These are phyloP conservation scores for Eutypella sp. DNA, from an alignment of 2,329 filamentous ascomycete species.

Conservation along the genomic window DNA sequence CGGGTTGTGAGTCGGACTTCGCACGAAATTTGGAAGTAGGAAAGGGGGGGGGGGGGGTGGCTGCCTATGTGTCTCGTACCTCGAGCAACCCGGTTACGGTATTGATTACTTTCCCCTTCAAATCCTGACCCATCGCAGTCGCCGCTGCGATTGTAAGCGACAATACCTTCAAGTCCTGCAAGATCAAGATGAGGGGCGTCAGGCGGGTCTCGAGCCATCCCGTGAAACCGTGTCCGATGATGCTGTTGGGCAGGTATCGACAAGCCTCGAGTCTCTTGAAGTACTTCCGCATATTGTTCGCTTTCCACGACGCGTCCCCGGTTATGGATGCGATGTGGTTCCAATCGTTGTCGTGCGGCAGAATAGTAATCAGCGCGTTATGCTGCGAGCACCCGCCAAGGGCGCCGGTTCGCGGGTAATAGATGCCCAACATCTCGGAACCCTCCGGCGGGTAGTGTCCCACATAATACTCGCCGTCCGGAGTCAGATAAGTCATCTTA, in stretches of 20 bases:
- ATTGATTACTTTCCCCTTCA: conserved; percentile 29
- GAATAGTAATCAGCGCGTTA: conserved; percentile 27
- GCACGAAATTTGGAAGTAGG: no score
- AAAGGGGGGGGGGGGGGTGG: no score
- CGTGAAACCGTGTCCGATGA: conserved; percentile 26
- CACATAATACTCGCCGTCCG: conserved; percentile 45
- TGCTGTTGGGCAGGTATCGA: conserved; percentile 30
- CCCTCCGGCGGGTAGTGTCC: conserved; percentile 48
- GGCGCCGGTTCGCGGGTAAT: conserved; percentile 52
- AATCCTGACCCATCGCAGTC: conserved; percentile 35
- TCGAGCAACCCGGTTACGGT: conserved; percentile 15
- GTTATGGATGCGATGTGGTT: conserved; percentile 34
- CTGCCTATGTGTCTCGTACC: not conserved
- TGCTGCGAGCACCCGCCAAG: conserved; percentile 32
- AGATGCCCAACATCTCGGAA: conserved; percentile 46
- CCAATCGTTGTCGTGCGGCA: conserved; percentile 40
- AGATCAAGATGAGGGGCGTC: not conserved
- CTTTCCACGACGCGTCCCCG: conserved; percentile 21
- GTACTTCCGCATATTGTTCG: conserved; percentile 20
- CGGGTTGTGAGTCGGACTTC: no score
- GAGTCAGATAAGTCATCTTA: conserved; percentile 54
- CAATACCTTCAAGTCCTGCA: not conserved
- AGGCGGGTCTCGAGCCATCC: conserved; percentile 26
- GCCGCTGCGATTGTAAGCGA: conserved; percentile 38
- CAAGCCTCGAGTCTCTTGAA: conserved; percentile 22